Percentiles rank a stretch among this genome's conserved stretches.
These are phyloP conservation scores for Cephaloascus fragrans DNA, from an alignment of 805 yeast species.

Conservation along the genomic window DNA sequence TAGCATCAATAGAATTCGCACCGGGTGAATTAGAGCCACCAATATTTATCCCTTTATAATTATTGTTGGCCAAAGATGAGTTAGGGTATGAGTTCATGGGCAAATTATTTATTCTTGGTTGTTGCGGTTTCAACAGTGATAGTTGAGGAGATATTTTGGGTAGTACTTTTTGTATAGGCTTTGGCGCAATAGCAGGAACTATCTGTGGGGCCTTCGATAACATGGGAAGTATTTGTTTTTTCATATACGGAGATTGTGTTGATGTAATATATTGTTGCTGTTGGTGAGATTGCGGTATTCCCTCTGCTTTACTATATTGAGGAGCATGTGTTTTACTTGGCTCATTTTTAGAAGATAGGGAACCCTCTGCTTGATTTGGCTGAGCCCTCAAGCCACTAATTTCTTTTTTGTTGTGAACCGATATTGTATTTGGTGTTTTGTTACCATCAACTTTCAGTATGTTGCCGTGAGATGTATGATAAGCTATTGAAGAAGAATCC, in stretches of 20 bases:
- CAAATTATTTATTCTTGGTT: neutral
- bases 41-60: neutral
- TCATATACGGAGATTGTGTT: no score
- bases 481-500: neutral
- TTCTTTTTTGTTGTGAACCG: no score
- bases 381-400: neutral
- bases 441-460: neutral
- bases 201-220: no score
- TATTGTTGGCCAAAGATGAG: neutral
- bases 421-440: no score
- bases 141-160: slow-evolving; percentile 14
- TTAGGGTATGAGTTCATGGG: neutral
- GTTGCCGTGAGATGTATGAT: neutral
- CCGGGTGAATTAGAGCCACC: neutral
- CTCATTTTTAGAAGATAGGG: neutral
- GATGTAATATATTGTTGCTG: no score
- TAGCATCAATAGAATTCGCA: neutral
- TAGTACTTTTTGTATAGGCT: slow-evolving; percentile 18
- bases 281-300: no score
- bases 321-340: neutral
- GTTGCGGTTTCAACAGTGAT: neutral
- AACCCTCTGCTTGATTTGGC: neutral
- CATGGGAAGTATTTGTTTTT: no score
- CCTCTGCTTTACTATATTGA: neutral
- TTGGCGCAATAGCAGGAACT: slow-evolving; percentile 27